Conservation (phyloP, 2,329 filamentous ascomycete genomes). For the Blastomyces silverae region DNA sequence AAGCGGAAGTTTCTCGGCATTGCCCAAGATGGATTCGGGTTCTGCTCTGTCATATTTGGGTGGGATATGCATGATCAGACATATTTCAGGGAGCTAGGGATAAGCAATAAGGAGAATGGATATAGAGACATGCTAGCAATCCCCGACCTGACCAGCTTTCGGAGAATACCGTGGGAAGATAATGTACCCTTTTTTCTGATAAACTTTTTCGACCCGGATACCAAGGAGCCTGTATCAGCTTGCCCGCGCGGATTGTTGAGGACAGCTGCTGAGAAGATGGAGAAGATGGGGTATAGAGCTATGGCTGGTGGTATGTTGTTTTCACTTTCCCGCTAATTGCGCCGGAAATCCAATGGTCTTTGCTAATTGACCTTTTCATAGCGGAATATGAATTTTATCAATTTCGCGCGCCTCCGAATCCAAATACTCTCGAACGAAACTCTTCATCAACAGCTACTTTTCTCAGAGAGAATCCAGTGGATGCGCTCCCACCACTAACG, state of each 20-base stretch:
- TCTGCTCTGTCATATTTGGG: constrained; percentile 89
- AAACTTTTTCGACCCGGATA: constrained; percentile 76
- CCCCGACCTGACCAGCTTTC: constrained; percentile 68
- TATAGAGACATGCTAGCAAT: constrained; percentile 80
- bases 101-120: constrained; percentile 86
- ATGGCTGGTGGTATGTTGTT: constrained; percentile 73
- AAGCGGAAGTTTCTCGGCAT: constrained; percentile 89
- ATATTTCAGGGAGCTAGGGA: constrained; percentile 74
- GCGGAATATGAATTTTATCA: constrained; percentile 96
- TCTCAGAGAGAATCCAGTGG: constrained; percentile 64
- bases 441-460: constrained; percentile 66
- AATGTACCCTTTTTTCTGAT: constrained; percentile 79
- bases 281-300: constrained; percentile 63
- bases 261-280: constrained; percentile 60
- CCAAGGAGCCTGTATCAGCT: constrained; percentile 61
- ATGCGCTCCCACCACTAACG: constrained; percentile 69
- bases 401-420: constrained; percentile 60
- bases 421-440: constrained; percentile 49
- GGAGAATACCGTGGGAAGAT: constrained; percentile 85
- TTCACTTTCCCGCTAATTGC: background rate
- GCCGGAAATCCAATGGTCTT: constrained; percentile 5
- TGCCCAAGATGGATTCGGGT: constrained; percentile 74
- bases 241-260: constrained; percentile 73
- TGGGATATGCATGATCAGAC: constrained; percentile 97
- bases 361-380: constrained; percentile 36